Evolutionary conservation across 2,329 filamentous ascomycete genomes (phyloP).

Genomic region (Trichoderma koningii): DNA sequence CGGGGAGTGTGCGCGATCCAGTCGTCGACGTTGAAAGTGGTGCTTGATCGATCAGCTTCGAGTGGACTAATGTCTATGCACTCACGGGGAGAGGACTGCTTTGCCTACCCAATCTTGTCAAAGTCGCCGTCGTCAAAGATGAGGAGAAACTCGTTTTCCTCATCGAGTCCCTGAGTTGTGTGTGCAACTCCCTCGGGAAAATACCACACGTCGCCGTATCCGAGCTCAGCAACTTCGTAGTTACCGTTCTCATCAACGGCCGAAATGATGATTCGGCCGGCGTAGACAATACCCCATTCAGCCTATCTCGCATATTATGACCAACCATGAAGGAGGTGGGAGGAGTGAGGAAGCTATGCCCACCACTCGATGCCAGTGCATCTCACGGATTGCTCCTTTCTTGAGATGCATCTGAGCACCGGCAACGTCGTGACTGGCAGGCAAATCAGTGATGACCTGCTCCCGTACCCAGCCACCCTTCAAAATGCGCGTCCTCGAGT

Average conservation of each 20-base stretch:
- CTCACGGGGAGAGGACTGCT: too few relatives aligned
- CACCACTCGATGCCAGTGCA: constrained; percentile 70
- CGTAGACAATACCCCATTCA: constrained; percentile 67
- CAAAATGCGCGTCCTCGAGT: constrained; percentile 63
- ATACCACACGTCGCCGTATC: constrained; percentile 68
- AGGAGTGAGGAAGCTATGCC: constrained; percentile 35
- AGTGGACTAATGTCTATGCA: too few relatives aligned
- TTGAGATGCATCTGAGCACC: constrained; percentile 68
- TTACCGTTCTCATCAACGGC: constrained; percentile 64
- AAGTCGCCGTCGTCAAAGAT: constrained; percentile 69
- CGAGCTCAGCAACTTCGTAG: constrained; percentile 56
- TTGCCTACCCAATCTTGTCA: constrained; percentile 57
- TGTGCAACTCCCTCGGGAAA: constrained; percentile 67
- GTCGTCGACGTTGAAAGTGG: constrained; percentile 71
- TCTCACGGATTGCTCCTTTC: constrained; percentile 65
- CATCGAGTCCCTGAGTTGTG: constrained; percentile 63
- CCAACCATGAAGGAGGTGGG: not conserved
- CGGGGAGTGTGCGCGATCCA: constrained; percentile 69
- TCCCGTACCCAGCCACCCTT: constrained; percentile 67
- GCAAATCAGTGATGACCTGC: constrained; percentile 67
- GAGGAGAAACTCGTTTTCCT: constrained; percentile 68
- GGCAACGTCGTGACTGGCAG: constrained; percentile 65
- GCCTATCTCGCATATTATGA: constrained; percentile 45
- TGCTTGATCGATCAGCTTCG: constrained; percentile 43
- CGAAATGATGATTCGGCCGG: constrained; percentile 58